Base-by-base conservation (phyloP, 1,139 yeast species). In the Blastobotrys illinoisensis region DNA sequence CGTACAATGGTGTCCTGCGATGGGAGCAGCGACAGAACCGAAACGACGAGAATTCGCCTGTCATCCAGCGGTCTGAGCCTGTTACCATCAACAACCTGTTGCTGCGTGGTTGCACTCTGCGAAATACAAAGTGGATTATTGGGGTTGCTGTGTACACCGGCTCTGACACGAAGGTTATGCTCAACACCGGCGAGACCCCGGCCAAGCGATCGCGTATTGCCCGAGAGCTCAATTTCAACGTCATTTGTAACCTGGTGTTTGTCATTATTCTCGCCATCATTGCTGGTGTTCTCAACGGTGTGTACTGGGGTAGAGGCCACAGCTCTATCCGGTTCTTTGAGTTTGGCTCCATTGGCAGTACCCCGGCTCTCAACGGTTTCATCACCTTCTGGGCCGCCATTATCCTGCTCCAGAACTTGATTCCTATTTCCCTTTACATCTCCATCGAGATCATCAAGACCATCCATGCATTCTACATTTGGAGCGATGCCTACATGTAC, bases 401-500 rank as follows among this genome's bases (percentile, higher is more conserved):
- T 64, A 93, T 93, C 67, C 79, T 93, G 57, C 90, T 90, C 68
- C 97, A 90, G 73, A 81, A 95, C 0, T 78, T 93, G 76, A 95
- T 93, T 54, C 99, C 99, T 1, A 93, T 93, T 65, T 93, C 99
- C 0, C 79, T 93, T 62, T 93, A 91, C 72, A 90, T 93, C 61
- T 88, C 98, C 49, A 86, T 93, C 64, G 99, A 93, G 73, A 91
- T 93, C 64, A 88, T 93, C 70, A 93, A 93, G 67, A 90, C 98
- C 1, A 81, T 86, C 2, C 99, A 93, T 67, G 98, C 99, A 0
- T 90, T 81, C 62, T 93, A 93, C 75, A 93, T 93, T 62, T 90
- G 84, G 69, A 85, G 95, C 3, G 99, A 93, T 72, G 80, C 82
- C 48, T 79, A 85, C 65, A 86, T 93, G 90, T 93, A 90, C 71